phyloP scores from a whole-genome alignment of 108 stramenopile genomes.

The Skeletonema menzelii region DNA sequence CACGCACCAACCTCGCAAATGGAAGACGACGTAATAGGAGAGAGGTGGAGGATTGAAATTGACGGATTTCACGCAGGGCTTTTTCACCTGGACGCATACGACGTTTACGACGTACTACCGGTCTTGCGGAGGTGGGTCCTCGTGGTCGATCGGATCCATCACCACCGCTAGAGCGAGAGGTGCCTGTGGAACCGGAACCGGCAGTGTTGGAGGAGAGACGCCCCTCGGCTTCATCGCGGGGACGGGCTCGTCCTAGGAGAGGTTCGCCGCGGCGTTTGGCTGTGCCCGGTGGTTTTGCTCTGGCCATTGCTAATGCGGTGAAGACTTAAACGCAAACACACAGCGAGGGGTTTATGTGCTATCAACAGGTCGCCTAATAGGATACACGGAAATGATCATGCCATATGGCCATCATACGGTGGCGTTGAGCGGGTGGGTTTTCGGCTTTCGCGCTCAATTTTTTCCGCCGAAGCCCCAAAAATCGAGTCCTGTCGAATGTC shows the following conservation, averaged over 20 bases:
- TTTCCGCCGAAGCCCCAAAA: too few relatives aligned
- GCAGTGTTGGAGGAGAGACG: constrained; percentile 13
- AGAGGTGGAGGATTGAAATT: constrained; percentile 91
- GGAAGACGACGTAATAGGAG: constrained; percentile 94
- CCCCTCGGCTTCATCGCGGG: constrained; percentile 29
- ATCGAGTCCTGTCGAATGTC: too few relatives aligned
- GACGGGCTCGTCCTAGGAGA: constrained; percentile 26
- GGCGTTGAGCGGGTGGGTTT: too few relatives aligned
- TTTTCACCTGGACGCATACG: constrained; percentile 80
- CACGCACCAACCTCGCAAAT: constrained; percentile 92
- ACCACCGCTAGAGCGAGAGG: not conserved
- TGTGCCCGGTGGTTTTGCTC: constrained; percentile 39
- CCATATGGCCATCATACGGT: too few relatives aligned
- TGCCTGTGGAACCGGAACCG: not conserved
- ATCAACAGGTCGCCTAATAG: too few relatives aligned
- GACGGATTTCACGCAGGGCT: constrained; percentile 93
- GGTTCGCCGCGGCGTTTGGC: constrained; percentile 37
- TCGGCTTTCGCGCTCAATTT: too few relatives aligned
- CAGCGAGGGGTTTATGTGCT: too few relatives aligned
- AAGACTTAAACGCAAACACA: not conserved
- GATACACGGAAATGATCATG: too few relatives aligned
- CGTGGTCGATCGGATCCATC: not conserved
- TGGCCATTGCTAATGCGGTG: constrained; percentile 19
- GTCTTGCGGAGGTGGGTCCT: constrained; percentile 13
- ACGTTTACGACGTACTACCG: constrained; percentile 47